These are phyloP conservation scores for Amniculicola lignicola DNA, from an alignment of 495 filamentous ascomycete genomes.

Conservation along the genomic window DNA sequence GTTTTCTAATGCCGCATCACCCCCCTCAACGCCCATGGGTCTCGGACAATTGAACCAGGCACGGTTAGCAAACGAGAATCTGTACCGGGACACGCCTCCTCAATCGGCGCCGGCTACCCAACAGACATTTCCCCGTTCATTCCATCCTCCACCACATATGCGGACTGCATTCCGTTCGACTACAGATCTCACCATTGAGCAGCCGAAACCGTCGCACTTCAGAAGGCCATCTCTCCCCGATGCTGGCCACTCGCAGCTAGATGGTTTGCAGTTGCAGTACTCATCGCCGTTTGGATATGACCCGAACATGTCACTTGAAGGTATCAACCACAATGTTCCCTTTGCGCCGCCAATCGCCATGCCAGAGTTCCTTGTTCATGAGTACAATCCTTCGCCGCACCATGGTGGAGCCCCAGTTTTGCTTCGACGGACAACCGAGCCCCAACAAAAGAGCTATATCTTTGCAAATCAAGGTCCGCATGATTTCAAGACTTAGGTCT, in stretches of 20 bases:
- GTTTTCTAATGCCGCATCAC: constrained; percentile 34
- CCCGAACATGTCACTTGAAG: constrained; percentile 12
- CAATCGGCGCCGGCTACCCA: constrained; percentile 45
- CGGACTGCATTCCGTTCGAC: constrained; percentile 22
- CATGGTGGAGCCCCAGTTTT: constrained; percentile 4
- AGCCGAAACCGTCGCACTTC: constrained; percentile 34
- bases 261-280: constrained; percentile 17
- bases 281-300: constrained; percentile 16
- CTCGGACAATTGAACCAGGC: constrained; percentile 31
- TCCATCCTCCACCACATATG: constrained; percentile 29
- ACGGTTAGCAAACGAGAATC: constrained; percentile 17
- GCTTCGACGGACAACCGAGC: constrained; percentile 15
- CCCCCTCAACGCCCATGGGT: constrained; percentile 42
- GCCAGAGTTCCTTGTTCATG: constrained; percentile 32
- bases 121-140: constrained; percentile 36
- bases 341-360: constrained; percentile 22
- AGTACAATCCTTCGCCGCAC: constrained; percentile 26
- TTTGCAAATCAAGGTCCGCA: constrained; percentile 33
- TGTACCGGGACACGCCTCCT: constrained; percentile 42
- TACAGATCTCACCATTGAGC: constrained; percentile 24
- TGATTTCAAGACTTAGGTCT: constrained; percentile 22
- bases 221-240: constrained; percentile 34
- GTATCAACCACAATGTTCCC: constrained; percentile 25
- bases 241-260: constrained; percentile 2
- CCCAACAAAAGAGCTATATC: constrained; percentile 29